These are phyloP conservation scores for Trichoderma sp. DNA, from an alignment of 2,329 filamentous ascomycete species.

Conservation along the genomic window DNA sequence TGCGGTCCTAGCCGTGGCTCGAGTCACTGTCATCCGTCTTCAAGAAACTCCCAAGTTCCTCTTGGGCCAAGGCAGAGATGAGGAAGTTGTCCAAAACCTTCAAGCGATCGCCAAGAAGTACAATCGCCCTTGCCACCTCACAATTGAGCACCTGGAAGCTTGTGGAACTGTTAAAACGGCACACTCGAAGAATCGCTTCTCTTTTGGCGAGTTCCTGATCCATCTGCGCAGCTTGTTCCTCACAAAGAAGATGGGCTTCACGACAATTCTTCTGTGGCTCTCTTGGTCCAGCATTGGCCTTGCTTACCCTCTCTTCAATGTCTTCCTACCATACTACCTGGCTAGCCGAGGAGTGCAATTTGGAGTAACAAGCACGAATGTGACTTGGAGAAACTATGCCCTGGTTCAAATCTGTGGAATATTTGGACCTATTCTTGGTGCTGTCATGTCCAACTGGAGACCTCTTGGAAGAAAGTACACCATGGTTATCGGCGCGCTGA, in stretches of 20 bases:
- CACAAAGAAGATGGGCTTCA: slow-evolving; percentile 55
- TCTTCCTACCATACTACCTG: slow-evolving; percentile 54
- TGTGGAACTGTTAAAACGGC: slow-evolving; percentile 36
- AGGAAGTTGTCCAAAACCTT: slow-evolving; percentile 45
- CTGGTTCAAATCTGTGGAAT: slow-evolving; percentile 63
- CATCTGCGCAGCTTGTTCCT: slow-evolving; percentile 62
- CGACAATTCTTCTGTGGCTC: slow-evolving; percentile 61
- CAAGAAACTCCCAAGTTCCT: slow-evolving; percentile 61
- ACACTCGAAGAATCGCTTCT: slow-evolving; percentile 28
- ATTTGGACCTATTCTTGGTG: slow-evolving; percentile 62
- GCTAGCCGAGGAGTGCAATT: slow-evolving; percentile 31
- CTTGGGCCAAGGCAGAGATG: slow-evolving; percentile 52
- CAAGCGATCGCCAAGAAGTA: slow-evolving; percentile 40
- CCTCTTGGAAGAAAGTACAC: slow-evolving; percentile 56
- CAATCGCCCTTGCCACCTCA: slow-evolving; percentile 41
- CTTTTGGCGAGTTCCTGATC: slow-evolving; percentile 31
- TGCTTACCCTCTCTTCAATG: slow-evolving; percentile 67
- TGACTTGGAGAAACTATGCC: slow-evolving; percentile 65
- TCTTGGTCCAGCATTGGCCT: slow-evolving; percentile 65
- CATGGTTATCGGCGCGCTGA: slow-evolving; percentile 40
- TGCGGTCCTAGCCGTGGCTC: slow-evolving; percentile 50
- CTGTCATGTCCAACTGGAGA: slow-evolving; percentile 59
- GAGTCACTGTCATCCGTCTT: slow-evolving; percentile 54
- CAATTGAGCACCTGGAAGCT: slow-evolving; percentile 38
- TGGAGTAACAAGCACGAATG: slow-evolving; percentile 53